phyloP scores from a whole-genome alignment of 345 rosid species.

The Brassica rapa region DNA sequence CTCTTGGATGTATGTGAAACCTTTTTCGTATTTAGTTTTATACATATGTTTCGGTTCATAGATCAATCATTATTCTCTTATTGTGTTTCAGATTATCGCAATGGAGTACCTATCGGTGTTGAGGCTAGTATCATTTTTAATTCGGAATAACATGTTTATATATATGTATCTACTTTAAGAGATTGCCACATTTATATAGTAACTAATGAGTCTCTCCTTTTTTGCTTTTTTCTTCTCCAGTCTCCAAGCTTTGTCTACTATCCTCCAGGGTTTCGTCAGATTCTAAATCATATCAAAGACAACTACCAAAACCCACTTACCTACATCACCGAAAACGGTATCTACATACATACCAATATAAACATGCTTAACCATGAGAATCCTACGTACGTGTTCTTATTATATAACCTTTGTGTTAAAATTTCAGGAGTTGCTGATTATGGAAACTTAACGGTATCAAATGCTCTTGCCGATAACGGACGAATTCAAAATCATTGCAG shows the following conservation, averaged over 20 bases:
- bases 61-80: neutral
- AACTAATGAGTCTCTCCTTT: neutral
- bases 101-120: constrained; percentile 28
- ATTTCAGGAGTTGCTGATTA: too few relatives aligned
- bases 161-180: neutral
- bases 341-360: neutral
- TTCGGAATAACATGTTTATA: neutral
- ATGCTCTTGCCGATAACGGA: constrained; percentile 29
- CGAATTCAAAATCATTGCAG: constrained; percentile 28
- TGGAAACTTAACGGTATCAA: too few relatives aligned
- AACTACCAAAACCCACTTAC: constrained; percentile 31
- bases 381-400: neutral
- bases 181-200: neutral
- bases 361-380: neutral
- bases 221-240: neutral
- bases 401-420: too few relatives aligned
- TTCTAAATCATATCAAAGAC: constrained; percentile 24
- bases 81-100: neutral
- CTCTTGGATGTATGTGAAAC: constrained; percentile 11
- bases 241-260: neutral
- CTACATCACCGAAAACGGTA: constrained; percentile 40
- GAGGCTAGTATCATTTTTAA: neutral
- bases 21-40: neutral
- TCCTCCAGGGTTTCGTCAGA: constrained; percentile 20
- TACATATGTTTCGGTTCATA: neutral